A percentile compares a stretch with the other conserved stretches of the same genome.
Conservation (phyloP, 768 basidiomycete species). For the Leccinum rimulosum region DNA sequence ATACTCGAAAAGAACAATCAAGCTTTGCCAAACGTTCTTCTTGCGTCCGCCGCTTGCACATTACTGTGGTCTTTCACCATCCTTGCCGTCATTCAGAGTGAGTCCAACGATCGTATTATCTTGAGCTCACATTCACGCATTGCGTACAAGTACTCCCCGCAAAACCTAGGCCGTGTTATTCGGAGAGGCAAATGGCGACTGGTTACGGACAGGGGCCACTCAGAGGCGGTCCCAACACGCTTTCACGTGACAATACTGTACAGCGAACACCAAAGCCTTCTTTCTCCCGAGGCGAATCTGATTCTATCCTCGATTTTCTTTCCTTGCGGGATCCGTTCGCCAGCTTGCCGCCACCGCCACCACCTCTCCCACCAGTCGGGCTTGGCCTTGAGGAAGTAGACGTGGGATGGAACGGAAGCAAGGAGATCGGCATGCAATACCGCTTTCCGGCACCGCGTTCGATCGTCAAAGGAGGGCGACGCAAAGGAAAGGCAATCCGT, state of each 20-base stretch:
- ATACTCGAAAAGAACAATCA: slow-evolving; percentile 4
- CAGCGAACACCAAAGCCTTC: slow-evolving; percentile 18
- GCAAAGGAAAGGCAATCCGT: slow-evolving; percentile 17
- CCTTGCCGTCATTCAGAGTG: slow-evolving; percentile 23
- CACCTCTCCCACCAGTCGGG: slow-evolving; percentile 26
- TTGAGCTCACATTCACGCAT: slow-evolving; percentile 1
- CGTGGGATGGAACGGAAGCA: slow-evolving; percentile 24
- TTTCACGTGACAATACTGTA: slow-evolving; percentile 1
- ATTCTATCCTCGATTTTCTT: slow-evolving; percentile 32
- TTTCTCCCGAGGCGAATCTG: slow-evolving; percentile 21
- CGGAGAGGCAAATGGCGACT: slow-evolving; percentile 7
- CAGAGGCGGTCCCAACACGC: not conserved
- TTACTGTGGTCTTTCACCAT: slow-evolving; percentile 25
- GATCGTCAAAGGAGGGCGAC: slow-evolving; percentile 21
- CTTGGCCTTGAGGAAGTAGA: slow-evolving; percentile 30
- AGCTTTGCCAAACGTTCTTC: slow-evolving; percentile 8
- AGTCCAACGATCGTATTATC: slow-evolving; percentile 5
- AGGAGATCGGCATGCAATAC: slow-evolving; percentile 28
- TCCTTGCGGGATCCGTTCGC: slow-evolving; percentile 35
- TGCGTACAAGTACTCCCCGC: slow-evolving; percentile 22
- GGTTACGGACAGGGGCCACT: not conserved
- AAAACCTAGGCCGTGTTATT: slow-evolving; percentile 1
- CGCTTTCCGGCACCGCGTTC: slow-evolving; percentile 35
- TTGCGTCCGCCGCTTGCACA: slow-evolving; percentile 21
- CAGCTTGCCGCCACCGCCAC: slow-evolving; percentile 33